Base-by-base conservation (phyloP, 805 yeast genomes). In the Sugiyamaella floridensis region DNA sequence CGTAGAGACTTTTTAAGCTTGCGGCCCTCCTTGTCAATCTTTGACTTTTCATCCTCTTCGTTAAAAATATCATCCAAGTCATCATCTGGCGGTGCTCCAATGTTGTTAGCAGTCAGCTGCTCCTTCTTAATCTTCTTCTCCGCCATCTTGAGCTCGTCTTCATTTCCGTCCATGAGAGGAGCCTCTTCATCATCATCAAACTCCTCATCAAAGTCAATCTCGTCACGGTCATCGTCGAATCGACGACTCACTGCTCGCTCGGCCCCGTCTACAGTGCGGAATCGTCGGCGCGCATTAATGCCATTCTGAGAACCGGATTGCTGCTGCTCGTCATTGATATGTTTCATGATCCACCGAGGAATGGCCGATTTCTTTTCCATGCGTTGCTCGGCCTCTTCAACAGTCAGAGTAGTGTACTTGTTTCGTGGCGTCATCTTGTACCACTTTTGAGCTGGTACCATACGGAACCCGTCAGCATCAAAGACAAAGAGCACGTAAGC, bases 161-260 rank as follows among this genome's bases (percentile, higher is more conserved):
- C 98, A 56, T 90, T 76, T 46, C 97, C 97, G 63, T 92, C 98
- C 76, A 92, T 81, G 54, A 93, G 86, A 28, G 99, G 99, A 1
- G 98, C 98, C 67, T 92, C 99, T 71, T 93, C 99, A 67, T 93
- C 99, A 68, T 93, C 99, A 26, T 93, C 97, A 70, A 93, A 93
- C 67, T 90, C 97, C 67, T 93, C 98, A 60, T 93, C 97, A 63
- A 77, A 92, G 70, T 92, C 99, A 63, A 93, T 72, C 64, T 89
- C 97, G 58, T 90, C 97, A 58, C 86, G 89, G 53, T 89, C 96
- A 10, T 89, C 83, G 59, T 82, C 88, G 55, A 81, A 64, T 42
- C 73, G 79, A 59, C 71, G 43, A 71, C 76, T 37, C 66, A 73
- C 40, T 63, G 74, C 60, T 40, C 67, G 60, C 50, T 69, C 65